Evolutionary conservation across 805 yeast species (phyloP).

Genomic region (Ogataea paradorogensis): DNA sequence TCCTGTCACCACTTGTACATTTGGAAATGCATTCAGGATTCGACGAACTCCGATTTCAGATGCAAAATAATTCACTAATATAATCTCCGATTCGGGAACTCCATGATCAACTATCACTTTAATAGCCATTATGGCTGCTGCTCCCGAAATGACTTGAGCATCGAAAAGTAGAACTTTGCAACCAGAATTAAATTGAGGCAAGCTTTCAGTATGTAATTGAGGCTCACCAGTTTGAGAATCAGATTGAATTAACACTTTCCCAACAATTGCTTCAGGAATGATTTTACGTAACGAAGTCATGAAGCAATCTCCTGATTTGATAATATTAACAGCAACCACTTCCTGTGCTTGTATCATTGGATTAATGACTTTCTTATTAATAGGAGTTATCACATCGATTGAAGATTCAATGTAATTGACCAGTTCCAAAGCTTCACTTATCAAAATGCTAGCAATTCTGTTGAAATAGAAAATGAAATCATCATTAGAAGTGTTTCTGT

Average conservation of each 20-base stretch:
- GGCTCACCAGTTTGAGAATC: constrained; percentile 93
- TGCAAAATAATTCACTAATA: constrained; percentile 68
- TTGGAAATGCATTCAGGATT: constrained; percentile 68
- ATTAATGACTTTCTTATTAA: constrained; percentile 28
- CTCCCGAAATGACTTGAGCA: constrained; percentile 88
- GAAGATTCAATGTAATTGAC: constrained; percentile 37
- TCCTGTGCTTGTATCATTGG: constrained; percentile 39
- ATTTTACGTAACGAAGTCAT: constrained; percentile 73
- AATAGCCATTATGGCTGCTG: constrained; percentile 91
- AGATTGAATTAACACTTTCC: constrained; percentile 83
- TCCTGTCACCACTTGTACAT: constrained; percentile 68
- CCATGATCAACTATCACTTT: constrained; percentile 84
- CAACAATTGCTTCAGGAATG: constrained; percentile 74
- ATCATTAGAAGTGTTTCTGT: constrained; percentile 53
- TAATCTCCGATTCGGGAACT: constrained; percentile 56
- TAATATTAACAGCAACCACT: constrained; percentile 71
- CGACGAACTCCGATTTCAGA: constrained; percentile 76
- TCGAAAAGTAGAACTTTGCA: constrained; percentile 68
- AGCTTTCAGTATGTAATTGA: constrained; percentile 73
- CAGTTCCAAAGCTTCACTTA: constrained; percentile 65
- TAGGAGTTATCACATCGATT: constrained; percentile 39
- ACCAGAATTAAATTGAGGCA: constrained; percentile 45
- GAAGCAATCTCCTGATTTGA: constrained; percentile 92
- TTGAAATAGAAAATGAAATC: constrained; percentile 88
- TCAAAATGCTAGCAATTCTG: constrained; percentile 68